These are phyloP conservation scores for Vitis rupestris DNA, from an alignment of 164 flowering plant genomes.

Conservation along the genomic window DNA sequence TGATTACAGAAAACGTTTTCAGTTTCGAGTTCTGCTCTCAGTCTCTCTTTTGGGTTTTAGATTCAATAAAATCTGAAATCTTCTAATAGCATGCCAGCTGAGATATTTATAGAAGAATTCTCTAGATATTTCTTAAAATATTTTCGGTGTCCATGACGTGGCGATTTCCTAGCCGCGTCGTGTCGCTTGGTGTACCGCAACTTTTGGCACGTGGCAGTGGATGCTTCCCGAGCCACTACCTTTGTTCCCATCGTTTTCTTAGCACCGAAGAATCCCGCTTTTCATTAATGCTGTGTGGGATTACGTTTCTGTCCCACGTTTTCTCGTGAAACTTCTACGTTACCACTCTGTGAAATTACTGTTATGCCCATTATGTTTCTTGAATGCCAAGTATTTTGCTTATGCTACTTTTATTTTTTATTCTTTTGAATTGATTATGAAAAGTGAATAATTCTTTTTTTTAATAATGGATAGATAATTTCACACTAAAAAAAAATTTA, in stretches of 20 bases:
- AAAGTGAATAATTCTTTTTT: too few species aligned
- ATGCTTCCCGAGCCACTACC: constrained; percentile 14
- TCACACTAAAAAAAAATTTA: rapidly evolving
- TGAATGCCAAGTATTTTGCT: too few species aligned
- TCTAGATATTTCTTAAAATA: constrained; percentile 35
- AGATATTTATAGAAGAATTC: constrained; percentile 40
- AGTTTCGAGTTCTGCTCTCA: not conserved
- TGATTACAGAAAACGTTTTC: not conserved
- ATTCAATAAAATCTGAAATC: constrained; percentile 3
- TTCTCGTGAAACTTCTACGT: not conserved
- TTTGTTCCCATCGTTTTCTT: not conserved
- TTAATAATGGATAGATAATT: too few species aligned
- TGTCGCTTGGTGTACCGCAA: not conserved
- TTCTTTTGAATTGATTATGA: too few species aligned
- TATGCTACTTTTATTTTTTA: too few species aligned
- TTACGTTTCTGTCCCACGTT: not conserved
- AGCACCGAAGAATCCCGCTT: not conserved
- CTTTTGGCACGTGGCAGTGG: constrained; percentile 13
- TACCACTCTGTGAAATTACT: not conserved
- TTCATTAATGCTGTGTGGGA: not conserved
- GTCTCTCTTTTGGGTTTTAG: not conserved
- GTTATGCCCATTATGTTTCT: too few species aligned
- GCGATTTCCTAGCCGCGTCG: constrained; percentile 3
- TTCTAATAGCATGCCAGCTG: not conserved
- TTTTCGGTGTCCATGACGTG: not conserved